Evolutionary conservation across 352 stramenopile genomes (phyloP).

Genomic region (Globisporangium okanoganense): DNA sequence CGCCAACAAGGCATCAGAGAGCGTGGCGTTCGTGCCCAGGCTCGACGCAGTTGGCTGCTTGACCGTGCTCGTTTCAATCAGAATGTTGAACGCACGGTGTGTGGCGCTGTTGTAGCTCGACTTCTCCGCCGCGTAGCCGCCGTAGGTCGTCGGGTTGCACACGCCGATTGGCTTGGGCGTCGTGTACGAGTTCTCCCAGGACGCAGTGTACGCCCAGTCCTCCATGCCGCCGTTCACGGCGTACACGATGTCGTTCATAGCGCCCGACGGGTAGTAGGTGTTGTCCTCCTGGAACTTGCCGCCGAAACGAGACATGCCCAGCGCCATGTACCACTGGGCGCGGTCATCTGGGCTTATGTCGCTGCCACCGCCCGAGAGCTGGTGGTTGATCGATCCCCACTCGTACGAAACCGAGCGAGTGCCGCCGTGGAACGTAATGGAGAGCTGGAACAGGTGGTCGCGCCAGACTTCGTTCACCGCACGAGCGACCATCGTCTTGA

Average conservation of each 20-base stretch:
- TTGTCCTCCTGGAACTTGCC: constrained; percentile 58
- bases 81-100: constrained; percentile 91
- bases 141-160: constrained; percentile 83
- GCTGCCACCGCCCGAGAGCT: constrained; percentile 36
- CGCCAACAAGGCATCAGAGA: constrained; percentile 42
- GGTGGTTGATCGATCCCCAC: constrained; percentile 91
- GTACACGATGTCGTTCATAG: constrained; percentile 96
- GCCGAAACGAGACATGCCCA: constrained; percentile 62
- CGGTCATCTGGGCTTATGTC: constrained; percentile 51
- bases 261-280: constrained; percentile 55
- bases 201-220: constrained; percentile 92
- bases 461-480: constrained; percentile 95
- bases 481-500: constrained; percentile 91
- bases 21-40: constrained; percentile 60
- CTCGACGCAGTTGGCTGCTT: constrained; percentile 70
- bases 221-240: constrained; percentile 94
- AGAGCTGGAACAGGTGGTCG: constrained; percentile 94
- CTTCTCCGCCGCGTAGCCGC: constrained; percentile 81
- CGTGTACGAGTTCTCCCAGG: constrained; percentile 66
- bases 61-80: constrained; percentile 91
- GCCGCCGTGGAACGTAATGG: constrained; percentile 96
- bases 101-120: constrained; percentile 90
- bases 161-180: constrained; percentile 42
- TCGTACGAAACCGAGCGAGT: constrained; percentile 95
- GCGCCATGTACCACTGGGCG: constrained; percentile 44